These are phyloP conservation scores for Podospora tetraspora DNA, from an alignment of 495 filamentous ascomycete genomes.

Conservation along the genomic window DNA sequence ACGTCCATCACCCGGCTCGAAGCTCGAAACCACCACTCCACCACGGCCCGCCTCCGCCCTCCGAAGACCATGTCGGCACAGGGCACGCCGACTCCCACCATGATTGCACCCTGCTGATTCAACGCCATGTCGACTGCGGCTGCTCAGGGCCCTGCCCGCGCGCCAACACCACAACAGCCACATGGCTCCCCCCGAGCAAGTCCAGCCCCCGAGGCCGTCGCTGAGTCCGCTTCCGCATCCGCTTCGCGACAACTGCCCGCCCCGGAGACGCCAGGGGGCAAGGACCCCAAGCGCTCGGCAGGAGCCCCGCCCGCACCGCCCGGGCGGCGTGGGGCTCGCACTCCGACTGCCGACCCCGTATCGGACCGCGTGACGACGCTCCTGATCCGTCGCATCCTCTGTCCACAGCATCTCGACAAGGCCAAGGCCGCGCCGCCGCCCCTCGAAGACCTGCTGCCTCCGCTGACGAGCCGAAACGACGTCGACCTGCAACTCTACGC, in stretches of 20 bases:
- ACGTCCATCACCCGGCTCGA: neutral
- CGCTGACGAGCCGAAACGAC: slow-evolving; percentile 86
- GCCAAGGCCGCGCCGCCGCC: slow-evolving; percentile 39
- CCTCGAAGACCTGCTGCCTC: slow-evolving; percentile 77
- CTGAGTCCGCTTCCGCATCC: neutral
- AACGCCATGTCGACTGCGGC: slow-evolving; percentile 25
- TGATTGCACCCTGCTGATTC: slow-evolving; percentile 3
- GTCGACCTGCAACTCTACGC: slow-evolving; percentile 91
- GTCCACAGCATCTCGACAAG: slow-evolving; percentile 43
- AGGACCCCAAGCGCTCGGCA: neutral
- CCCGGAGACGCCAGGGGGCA: slow-evolving; percentile 2
- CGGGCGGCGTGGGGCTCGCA: slow-evolving; percentile 27
- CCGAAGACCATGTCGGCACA: neutral
- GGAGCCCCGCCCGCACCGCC: slow-evolving; percentile 12
- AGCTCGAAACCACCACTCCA: neutral
- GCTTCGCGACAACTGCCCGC: neutral
- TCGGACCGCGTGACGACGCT: slow-evolving; percentile 48
- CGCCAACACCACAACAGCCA: slow-evolving; percentile 23
- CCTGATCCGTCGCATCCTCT: slow-evolving; percentile 49
- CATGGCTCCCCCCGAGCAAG: slow-evolving; percentile 26
- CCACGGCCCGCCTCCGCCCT: neutral
- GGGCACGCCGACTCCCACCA: neutral
- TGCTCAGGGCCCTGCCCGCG: slow-evolving; percentile 23
- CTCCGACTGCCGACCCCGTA: slow-evolving; percentile 36
- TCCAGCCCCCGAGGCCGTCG: slow-evolving; percentile 23